Evolutionary conservation across 306 rosid species (phyloP), one percentile per base, ranked within the genome.

Genomic region (Canavalia gladiata): DNA sequence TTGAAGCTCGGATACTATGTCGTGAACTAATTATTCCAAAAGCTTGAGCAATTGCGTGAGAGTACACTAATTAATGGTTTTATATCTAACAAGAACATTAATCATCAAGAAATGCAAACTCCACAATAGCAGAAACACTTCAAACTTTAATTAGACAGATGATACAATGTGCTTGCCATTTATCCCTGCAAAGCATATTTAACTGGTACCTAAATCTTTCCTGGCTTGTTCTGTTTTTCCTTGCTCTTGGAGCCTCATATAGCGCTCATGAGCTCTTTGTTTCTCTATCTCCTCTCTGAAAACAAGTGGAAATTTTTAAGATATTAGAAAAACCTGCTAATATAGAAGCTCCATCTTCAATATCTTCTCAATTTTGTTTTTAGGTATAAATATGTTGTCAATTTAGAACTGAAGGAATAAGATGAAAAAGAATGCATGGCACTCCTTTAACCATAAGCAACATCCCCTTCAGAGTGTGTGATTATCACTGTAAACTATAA

Each of bases 191-290:
- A 37, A 59, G 31, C 8, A 63, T 33, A 49, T 42, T 55, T 59
- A 33, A 69, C 31, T 31, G 58, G 63, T 91, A 95, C 97, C 98
- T 89, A 95, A 76, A 82, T 92, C 97, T 83, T 95, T 95, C 85
- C n/a, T 90, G 62, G 97, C 86, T 90, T 91, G 97, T 64, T 92
- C 97, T 34, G 97, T 95, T 89, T 95, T 95, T 34, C 97, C 98
- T 77, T 92, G 97, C 85, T 95, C 98, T 85, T 92, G 97, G 81
- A 95, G 81, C 82, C 85, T 89, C 97, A 92, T 95, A 73, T 90
- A 90, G 65, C 92, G 89, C 77, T 95, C 98, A 80, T 88, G 97
- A 65, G 95, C 91, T 77, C 85, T 91, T 82, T 95, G 95, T 52
- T 95, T 95, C 84, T 92, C 97, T 66, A 91, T 25, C 88, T 91